These are phyloP conservation scores for Ustilago nuda DNA, from an alignment of 1,284 basidiomycete species.

Conservation along the genomic window DNA sequence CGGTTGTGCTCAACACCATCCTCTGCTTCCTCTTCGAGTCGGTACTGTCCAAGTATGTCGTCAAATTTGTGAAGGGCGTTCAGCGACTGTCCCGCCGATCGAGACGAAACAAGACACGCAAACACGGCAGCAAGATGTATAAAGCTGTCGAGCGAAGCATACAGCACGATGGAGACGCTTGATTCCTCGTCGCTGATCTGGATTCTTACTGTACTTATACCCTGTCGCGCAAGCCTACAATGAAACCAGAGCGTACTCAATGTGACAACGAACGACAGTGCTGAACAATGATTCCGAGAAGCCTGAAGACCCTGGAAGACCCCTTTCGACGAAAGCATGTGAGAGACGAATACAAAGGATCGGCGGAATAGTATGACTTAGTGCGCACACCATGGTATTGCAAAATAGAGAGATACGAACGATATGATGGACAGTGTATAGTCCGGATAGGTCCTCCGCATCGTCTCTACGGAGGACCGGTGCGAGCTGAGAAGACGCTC, in stretches of 20 bases:
- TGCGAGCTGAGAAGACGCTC: constrained; percentile 41
- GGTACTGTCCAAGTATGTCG: constrained; percentile 47
- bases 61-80: constrained; percentile 46
- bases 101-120: constrained; percentile 13
- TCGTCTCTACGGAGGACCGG: constrained; percentile 35
- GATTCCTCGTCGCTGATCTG: neutral
- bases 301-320: no score
- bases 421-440: no score
- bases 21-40: constrained; percentile 82
- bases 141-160: constrained; percentile 54
- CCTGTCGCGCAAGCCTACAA: no score
- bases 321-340: no score
- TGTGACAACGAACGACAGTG: no score
- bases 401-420: no score
- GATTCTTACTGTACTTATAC: neutral
- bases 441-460: no score
- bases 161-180: constrained; percentile 54
- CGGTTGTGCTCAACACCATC: constrained; percentile 80
- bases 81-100: constrained; percentile 32
- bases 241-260: no score
- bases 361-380: no score
- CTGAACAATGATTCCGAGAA: no score
- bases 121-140: constrained; percentile 54
- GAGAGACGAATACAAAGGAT: no score
- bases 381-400: no score